Percentiles rank a stretch among this genome's conserved stretches.
Evolutionary conservation across 441 rosid species (phyloP).

Genomic region (Daphne laureola): DNA sequence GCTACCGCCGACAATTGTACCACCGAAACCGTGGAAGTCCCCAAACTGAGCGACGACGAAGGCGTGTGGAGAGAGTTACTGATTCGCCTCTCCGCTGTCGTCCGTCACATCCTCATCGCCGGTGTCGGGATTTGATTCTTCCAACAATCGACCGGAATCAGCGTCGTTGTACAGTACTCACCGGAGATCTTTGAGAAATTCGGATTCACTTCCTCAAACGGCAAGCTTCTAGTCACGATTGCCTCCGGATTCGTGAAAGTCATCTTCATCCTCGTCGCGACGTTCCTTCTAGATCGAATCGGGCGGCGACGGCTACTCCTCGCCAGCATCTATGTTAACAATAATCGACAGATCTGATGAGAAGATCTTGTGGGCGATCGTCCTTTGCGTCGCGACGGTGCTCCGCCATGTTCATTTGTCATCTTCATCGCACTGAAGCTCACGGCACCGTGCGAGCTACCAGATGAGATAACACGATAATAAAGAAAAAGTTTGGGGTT

Average conservation of each 20-base stretch:
- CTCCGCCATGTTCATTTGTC: too few species aligned
- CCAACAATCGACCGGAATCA: slow-evolving; percentile 66
- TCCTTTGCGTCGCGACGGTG: slow-evolving; percentile 33
- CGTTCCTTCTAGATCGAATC: slow-evolving; percentile 45
- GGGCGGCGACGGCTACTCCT: slow-evolving; percentile 68
- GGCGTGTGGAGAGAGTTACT: slow-evolving; percentile 45
- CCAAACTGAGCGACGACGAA: slow-evolving; percentile 25
- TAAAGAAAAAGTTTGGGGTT: too few species aligned
- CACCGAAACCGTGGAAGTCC: too few species aligned
- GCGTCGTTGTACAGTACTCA: slow-evolving; percentile 53
- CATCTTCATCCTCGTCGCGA: slow-evolving; percentile 43
- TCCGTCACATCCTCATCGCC: slow-evolving; percentile 51
- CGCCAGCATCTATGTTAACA: slow-evolving; percentile 39
- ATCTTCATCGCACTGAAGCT: too few species aligned
- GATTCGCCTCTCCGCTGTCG: slow-evolving; percentile 40
- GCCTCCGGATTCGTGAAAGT: slow-evolving; percentile 67
- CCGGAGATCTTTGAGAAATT: slow-evolving; percentile 52
- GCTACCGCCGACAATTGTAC: too few species aligned
- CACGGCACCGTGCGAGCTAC: too few species aligned
- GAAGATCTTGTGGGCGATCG: slow-evolving; percentile 50
- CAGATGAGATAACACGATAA: too few species aligned
- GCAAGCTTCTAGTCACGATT: slow-evolving; percentile 49
- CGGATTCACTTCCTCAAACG: slow-evolving; percentile 31
- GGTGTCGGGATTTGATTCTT: slow-evolving; percentile 61
- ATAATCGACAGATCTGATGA: slow-evolving; percentile 27